Evolutionary conservation across 1,139 yeast genomes (phyloP), one percentile per base, ranked within the genome.

Genomic region (Pichia sp.): DNA sequence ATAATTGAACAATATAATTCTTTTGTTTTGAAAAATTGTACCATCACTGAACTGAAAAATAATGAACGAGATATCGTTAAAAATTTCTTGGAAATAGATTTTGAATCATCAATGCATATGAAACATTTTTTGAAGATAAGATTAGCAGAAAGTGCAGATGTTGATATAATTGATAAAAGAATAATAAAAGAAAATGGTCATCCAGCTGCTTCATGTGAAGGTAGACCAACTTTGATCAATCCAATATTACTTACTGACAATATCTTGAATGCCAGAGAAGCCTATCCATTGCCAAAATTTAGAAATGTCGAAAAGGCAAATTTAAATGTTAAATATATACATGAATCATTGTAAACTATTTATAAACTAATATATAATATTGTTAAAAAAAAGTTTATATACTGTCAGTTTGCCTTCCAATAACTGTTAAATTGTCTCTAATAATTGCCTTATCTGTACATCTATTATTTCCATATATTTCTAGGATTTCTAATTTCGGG

Each of bases 341-440:
- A 53, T 16, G 58, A 56, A 33, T 51, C 53, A 26, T 29, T 55
- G 11, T 50, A 51, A 35, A 27, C 2, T 24, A 22, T 22, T 22
- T 30, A 11, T 26, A n/a, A 29, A 16, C 8, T 29, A 16, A 16
- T 16, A 16, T 16, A 16, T 16, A 16, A 16, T 16, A 30, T 47
- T 62, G 76, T 37, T 11, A 29, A 11, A 22, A 30, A 22, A 7
- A 12, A 16, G 2, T 9, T 30, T 30, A 35, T 11, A 75, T 67
- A 51, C 74, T 68, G 54, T 82, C 89, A 52, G 82, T 79, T 61
- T 84, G 90, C 48, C 95, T 71, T 7, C 96, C 96, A 48, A 87
- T 78, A 4, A 87, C 68, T 49, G 78, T 73, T 37, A 86, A 58
- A 11, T 80, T 84, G 2, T 69, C 68, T 47, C 81, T 68, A 4